phyloP scores from a whole-genome alignment of 371 early-diverging fungal species.

The Synchytrium microbalum region DNA sequence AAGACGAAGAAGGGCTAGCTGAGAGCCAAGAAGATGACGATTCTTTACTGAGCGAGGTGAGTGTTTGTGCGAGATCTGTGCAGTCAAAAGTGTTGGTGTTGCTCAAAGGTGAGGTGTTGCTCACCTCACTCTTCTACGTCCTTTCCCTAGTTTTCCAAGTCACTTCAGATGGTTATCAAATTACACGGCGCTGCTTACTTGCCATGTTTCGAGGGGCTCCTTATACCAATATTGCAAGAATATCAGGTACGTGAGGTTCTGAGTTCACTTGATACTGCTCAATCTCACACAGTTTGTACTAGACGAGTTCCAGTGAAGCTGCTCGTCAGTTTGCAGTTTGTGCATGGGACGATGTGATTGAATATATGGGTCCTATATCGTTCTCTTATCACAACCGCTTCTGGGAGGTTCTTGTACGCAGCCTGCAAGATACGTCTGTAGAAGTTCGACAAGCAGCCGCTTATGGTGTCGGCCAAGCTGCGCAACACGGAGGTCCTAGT shows the following conservation, averaged over 20 bases:
- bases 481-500: slow-evolving; percentile 70
- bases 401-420: slow-evolving; percentile 53
- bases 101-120: background rate
- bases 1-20: slow-evolving; percentile 73
- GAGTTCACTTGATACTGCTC: background rate
- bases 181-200: background rate
- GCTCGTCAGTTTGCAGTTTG: slow-evolving; percentile 3
- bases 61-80: slow-evolving; percentile 3
- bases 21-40: slow-evolving; percentile 81
- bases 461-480: slow-evolving; percentile 85
- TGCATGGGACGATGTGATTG: slow-evolving; percentile 1
- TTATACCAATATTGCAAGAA: background rate
- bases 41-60: slow-evolving; percentile 59
- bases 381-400: slow-evolving; percentile 65
- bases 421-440: slow-evolving; percentile 50
- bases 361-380: slow-evolving; percentile 76
- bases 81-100: background rate
- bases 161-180: background rate
- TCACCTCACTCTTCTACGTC: background rate
- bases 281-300: background rate
- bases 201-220: slow-evolving; percentile 1
- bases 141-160: background rate
- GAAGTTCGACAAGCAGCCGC: slow-evolving; percentile 88
- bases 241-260: background rate
- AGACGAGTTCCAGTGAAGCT: background rate